phyloP scores from a whole-genome alignment of 331 rosid genomes.

The Acacia pycnantha region DNA sequence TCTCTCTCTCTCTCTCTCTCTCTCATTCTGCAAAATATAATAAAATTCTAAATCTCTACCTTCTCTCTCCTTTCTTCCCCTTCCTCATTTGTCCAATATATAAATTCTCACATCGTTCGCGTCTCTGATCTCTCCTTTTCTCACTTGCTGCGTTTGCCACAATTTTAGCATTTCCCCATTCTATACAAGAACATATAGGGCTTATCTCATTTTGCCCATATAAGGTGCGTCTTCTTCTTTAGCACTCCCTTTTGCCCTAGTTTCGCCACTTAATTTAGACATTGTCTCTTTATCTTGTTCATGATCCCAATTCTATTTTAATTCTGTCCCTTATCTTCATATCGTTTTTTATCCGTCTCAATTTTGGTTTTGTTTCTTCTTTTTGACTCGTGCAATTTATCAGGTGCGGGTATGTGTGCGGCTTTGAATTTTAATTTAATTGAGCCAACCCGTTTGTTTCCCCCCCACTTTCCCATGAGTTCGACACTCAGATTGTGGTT shows the following conservation, averaged over 20 bases:
- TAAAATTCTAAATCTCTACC: background rate
- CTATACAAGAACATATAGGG: slow-evolving; percentile 41
- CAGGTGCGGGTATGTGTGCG: slow-evolving; percentile 69
- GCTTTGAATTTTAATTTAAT: slow-evolving; percentile 44
- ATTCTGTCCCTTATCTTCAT: slow-evolving; percentile 11
- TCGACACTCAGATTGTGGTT: slow-evolving; percentile 35
- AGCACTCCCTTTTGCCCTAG: slow-evolving; percentile 32
- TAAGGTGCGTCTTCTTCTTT: slow-evolving; percentile 46
- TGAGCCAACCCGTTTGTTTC: slow-evolving; percentile 15
- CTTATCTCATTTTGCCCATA: slow-evolving; percentile 27
- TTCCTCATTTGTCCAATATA: slow-evolving; percentile 13
- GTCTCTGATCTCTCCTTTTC: slow-evolving; percentile 20
- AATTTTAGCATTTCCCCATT: slow-evolving; percentile 28
- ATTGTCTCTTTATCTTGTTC: slow-evolving; percentile 9
- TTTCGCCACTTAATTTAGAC: slow-evolving; percentile 33
- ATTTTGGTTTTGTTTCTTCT: slow-evolving; percentile 6
- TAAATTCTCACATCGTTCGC: slow-evolving; percentile 23
- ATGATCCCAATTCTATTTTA: slow-evolving; percentile 36
- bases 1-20: background rate
- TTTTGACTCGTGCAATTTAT: slow-evolving; percentile 38
- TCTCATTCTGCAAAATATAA: background rate
- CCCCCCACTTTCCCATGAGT: slow-evolving; percentile 24
- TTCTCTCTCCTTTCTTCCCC: background rate
- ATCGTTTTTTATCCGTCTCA: background rate
- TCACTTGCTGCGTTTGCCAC: slow-evolving; percentile 23